A percentile compares a stretch with the other conserved stretches of the same genome.
These are phyloP conservation scores for Amphicarpaea edgeworthii DNA, from an alignment of 306 rosid species.

Conservation along the genomic window DNA sequence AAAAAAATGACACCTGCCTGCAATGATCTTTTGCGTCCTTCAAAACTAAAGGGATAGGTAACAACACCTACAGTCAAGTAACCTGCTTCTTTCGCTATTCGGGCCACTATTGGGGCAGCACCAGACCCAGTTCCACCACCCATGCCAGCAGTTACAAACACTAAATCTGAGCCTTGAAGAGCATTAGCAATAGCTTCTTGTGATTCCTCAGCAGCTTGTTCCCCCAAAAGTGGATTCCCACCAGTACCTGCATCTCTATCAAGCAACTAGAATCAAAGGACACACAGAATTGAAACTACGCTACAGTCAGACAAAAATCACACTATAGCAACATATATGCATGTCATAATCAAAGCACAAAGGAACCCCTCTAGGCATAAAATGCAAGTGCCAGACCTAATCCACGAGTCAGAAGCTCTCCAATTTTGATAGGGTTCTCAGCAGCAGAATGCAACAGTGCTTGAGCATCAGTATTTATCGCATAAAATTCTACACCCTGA, in stretches of 20 bases:
- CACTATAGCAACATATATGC: not conserved
- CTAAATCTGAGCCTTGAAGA: slow-evolving; percentile 93
- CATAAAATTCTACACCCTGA: slow-evolving; percentile 94
- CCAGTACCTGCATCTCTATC: slow-evolving; percentile 90
- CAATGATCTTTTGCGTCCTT: slow-evolving; percentile 95
- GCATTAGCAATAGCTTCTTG: slow-evolving; percentile 82
- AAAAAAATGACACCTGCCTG: slow-evolving; percentile 76
- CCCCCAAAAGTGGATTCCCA: slow-evolving; percentile 94
- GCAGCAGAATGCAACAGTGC: slow-evolving; percentile 84
- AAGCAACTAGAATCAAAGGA: slow-evolving; percentile 50
- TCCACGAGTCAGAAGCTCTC: slow-evolving; percentile 94
- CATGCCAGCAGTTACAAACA: slow-evolving; percentile 95
- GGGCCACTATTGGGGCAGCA: slow-evolving; percentile 94
- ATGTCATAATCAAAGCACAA: slow-evolving; percentile 25
- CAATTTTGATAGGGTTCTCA: slow-evolving; percentile 88
- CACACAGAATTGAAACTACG: not conserved
- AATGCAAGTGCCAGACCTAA: slow-evolving; percentile 68
- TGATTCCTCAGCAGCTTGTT: slow-evolving; percentile 97
- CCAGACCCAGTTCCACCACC: slow-evolving; percentile 99
- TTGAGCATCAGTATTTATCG: slow-evolving; percentile 94
- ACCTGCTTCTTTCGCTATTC: slow-evolving; percentile 86
- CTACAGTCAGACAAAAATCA: not conserved
- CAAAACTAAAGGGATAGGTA: slow-evolving; percentile 91
- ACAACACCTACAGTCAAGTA: slow-evolving; percentile 96
- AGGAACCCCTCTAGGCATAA: slow-evolving; percentile 9